Conservation (phyloP, 306 rosid species). For the Trifolium dubium region DNA sequence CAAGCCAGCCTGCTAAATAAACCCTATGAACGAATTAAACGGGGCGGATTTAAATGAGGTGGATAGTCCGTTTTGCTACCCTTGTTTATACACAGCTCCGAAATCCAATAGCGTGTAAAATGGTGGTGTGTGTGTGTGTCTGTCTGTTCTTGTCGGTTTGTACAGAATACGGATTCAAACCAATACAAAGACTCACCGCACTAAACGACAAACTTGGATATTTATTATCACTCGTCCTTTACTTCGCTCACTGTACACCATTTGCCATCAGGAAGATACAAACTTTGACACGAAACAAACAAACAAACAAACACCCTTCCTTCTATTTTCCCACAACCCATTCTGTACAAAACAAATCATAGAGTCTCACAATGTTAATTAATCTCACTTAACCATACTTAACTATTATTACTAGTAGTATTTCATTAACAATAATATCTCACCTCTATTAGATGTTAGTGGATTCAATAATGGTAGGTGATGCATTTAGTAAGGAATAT, state of each 20-base stretch:
- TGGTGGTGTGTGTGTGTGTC: conserved; percentile 7
- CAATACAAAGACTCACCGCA: neutral
- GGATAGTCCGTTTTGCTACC: too few relatives aligned
- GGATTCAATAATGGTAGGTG: too few relatives aligned
- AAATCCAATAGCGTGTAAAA: neutral
- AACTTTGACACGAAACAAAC: conserved; percentile 40
- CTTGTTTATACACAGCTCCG: too few relatives aligned
- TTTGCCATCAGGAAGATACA: neutral
- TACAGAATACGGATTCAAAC: conserved; percentile 36
- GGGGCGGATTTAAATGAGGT: too few relatives aligned
- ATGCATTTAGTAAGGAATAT: too few relatives aligned
- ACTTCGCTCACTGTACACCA: conserved; percentile 29
- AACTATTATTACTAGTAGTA: too few relatives aligned
- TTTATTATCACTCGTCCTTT: conserved; percentile 28
- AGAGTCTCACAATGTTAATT: too few relatives aligned
- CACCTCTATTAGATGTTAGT: too few relatives aligned
- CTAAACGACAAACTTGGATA: conserved; percentile 58
- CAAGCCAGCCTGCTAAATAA: too few relatives aligned
- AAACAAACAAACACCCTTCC: too few relatives aligned
- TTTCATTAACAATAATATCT: neutral
- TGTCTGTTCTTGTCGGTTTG: conserved; percentile 36
- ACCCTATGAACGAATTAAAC: too few relatives aligned
- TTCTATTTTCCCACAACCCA: conserved; percentile 2
- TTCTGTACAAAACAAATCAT: neutral
- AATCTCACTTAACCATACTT: neutral